These are phyloP conservation scores for Trametes meyenii DNA, from an alignment of 768 basidiomycete species.

Conservation along the genomic window DNA sequence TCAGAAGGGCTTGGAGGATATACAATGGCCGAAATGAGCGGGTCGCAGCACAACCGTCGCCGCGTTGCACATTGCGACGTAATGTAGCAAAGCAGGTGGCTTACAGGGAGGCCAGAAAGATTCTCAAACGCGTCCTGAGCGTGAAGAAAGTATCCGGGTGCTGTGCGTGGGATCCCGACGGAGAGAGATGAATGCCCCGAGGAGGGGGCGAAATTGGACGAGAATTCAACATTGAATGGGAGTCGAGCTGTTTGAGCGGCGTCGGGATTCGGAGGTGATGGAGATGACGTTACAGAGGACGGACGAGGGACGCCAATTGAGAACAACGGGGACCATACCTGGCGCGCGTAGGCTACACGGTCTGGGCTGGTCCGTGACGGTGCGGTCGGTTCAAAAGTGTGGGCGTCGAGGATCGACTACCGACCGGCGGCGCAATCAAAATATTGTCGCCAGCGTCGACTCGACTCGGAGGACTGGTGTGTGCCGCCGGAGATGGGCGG, in stretches of 20 bases:
- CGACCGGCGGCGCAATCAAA: background rate
- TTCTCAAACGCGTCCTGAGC: background rate
- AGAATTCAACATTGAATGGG: background rate
- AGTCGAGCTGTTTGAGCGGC: slow-evolving; percentile 13
- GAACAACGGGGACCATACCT: too few relatives aligned
- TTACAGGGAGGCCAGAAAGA: background rate
- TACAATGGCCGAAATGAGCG: slow-evolving; percentile 14
- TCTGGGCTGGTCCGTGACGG: too few relatives aligned
- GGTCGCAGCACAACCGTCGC: background rate
- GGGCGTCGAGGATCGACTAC: too few relatives aligned
- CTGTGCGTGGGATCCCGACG: too few relatives aligned
- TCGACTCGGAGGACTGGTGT: background rate
- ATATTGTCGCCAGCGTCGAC: too few relatives aligned
- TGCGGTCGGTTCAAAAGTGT: too few relatives aligned
- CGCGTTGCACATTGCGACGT: slow-evolving; percentile 10
- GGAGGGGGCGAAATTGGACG: too few relatives aligned
- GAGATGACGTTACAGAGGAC: background rate
- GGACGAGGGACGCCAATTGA: background rate
- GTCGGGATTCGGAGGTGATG: slow-evolving; percentile 1
- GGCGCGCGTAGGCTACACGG: too few relatives aligned
- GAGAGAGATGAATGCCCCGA: too few relatives aligned
- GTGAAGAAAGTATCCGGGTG: too few relatives aligned
- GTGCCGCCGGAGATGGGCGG: background rate
- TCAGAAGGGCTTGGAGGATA: slow-evolving; percentile 7
- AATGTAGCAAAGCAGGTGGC: background rate